Percentiles rank a stretch among this genome's conserved stretches.
These are phyloP conservation scores for Macrotyloma uniflorum DNA, from an alignment of 306 rosid genomes.

Conservation along the genomic window DNA sequence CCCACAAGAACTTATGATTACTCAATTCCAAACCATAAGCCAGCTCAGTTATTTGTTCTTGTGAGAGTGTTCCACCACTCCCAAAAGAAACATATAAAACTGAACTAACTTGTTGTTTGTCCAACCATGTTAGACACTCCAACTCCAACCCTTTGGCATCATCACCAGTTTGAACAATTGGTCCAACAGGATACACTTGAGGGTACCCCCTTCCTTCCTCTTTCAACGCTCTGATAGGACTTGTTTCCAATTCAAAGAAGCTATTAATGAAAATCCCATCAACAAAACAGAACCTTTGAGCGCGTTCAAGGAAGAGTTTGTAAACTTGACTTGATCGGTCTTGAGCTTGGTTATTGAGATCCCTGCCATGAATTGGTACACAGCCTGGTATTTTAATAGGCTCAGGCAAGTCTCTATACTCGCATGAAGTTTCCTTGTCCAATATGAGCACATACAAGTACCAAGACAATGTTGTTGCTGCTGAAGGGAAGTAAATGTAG, in stretches of 20 bases:
- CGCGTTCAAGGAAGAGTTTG: background rate
- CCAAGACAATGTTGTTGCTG: slow-evolving; percentile 18
- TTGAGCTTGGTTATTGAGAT: slow-evolving; percentile 10
- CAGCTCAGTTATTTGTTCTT: background rate
- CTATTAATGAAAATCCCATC: slow-evolving; percentile 35
- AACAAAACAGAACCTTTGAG: background rate
- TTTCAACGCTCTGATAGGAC: slow-evolving; percentile 22
- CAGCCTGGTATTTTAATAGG: slow-evolving; percentile 29
- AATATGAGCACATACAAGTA: background rate
- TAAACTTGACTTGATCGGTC: slow-evolving; percentile 19
- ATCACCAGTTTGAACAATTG: slow-evolving; percentile 9
- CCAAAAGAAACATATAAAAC: slow-evolving; percentile 45
- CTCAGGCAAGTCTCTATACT: slow-evolving; percentile 21
- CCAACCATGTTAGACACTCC: slow-evolving; percentile 33
- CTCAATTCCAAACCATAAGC: slow-evolving; percentile 8
- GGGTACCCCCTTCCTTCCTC: slow-evolving; percentile 25
- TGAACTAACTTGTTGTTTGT: slow-evolving; percentile 23
- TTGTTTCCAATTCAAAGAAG: slow-evolving; percentile 21
- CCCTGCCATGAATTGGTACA: slow-evolving; percentile 32
- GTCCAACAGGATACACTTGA: slow-evolving; percentile 24
- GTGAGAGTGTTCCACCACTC: slow-evolving; percentile 16
- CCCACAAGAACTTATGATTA: slow-evolving; percentile 2
- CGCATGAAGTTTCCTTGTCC: slow-evolving; percentile 22
- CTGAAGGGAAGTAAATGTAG: background rate
- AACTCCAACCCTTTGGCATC: background rate